Evolutionary conservation across 495 filamentous ascomycete genomes (phyloP), one percentile per base, ranked within the genome.

Genomic region (Lasiosphaeria miniovina): DNA sequence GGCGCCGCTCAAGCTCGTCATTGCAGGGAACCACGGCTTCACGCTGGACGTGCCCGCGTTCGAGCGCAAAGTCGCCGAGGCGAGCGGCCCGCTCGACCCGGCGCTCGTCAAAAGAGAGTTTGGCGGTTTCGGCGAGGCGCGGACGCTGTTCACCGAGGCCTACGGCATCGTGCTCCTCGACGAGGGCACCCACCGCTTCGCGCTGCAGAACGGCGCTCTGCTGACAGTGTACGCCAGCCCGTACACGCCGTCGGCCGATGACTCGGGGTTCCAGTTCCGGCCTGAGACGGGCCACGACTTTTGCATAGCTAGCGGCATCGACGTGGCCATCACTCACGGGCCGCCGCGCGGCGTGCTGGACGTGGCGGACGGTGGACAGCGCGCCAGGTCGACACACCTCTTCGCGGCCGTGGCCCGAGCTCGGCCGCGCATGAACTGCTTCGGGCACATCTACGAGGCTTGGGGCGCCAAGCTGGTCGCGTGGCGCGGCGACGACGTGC

Each of bases 11-110:
- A 94, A 92, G 59, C 73, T 94, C 36, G 83, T 91, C 36, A 90
- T 94, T 52, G 83, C 89, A 0, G 89, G 90, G 0, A 92, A 92
- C 68, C 89, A 92, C 72, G 89, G 92, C 66, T 80, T 88, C 57
- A 82, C 82, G 0, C 80, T 92, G 2, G 87, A 93, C 66, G 69
- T 72, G 36, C 71, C 79, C 1, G 80, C 41, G 1, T 71, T 71
- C 38, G 55, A 33, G 40, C 7, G 38, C 1, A 41, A 41, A 12
- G 1, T 41, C 12, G 38, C 7, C 24, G 51, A 41, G 12, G 38
- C 38, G 12, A 41, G 7, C 59, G 61, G 15, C 15, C 66, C 9
- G 34, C 31, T 69, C 8, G 62, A 67, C 0, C 56, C 50, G 14
- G 57, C 66, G 2, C 43, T 70, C 0, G 55, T 73, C 0, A 57